A percentile compares a stretch with the other conserved stretches of the same genome.
phyloP scores from a whole-genome alignment of 768 basidiomycete species.

The Lentinula boryana region DNA sequence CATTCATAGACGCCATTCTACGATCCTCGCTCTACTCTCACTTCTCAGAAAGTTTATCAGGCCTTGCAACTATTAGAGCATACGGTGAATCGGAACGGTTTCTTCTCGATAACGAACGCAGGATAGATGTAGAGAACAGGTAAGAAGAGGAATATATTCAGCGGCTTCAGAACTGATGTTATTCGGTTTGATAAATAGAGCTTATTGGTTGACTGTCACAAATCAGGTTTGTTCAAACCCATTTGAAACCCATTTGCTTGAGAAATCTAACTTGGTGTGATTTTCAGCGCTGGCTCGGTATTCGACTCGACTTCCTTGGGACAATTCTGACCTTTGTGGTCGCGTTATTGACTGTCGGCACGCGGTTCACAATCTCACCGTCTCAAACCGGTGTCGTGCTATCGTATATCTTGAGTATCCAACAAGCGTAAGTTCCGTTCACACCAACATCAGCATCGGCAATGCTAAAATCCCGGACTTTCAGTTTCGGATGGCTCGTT shows the following conservation, averaged over 20 bases:
- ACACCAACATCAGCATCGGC: not conserved
- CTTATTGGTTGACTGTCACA: conserved; percentile 81
- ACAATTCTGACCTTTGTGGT: conserved; percentile 67
- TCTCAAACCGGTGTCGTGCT: conserved; percentile 72
- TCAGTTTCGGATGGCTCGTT: conserved; percentile 69
- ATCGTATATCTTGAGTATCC: conserved; percentile 75
- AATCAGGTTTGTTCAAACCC: conserved; percentile 51
- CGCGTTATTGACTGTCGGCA: conserved; percentile 70
- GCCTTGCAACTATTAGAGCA: conserved; percentile 82
- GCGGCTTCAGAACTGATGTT: not conserved
- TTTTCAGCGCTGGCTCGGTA: conserved; percentile 73
- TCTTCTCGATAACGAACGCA: conserved; percentile 63
- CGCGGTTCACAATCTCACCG: conserved; percentile 70
- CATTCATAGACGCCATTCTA: conserved; percentile 63
- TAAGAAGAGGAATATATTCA: conserved; percentile 14
- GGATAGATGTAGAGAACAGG: conserved; percentile 82
- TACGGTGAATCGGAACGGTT: conserved; percentile 81
- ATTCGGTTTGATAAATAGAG: conserved; percentile 30
- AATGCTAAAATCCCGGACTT: not conserved
- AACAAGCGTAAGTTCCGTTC: conserved; percentile 45
- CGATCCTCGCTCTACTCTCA: conserved; percentile 86
- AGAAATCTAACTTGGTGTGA: not conserved
- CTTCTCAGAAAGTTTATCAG: conserved; percentile 87
- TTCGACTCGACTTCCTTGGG: conserved; percentile 87
- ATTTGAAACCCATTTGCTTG: not conserved